Percentiles rank a stretch among this genome's conserved stretches.
phyloP scores from a whole-genome alignment of 176 grass and related monocot species.

The Oryza punctata region DNA sequence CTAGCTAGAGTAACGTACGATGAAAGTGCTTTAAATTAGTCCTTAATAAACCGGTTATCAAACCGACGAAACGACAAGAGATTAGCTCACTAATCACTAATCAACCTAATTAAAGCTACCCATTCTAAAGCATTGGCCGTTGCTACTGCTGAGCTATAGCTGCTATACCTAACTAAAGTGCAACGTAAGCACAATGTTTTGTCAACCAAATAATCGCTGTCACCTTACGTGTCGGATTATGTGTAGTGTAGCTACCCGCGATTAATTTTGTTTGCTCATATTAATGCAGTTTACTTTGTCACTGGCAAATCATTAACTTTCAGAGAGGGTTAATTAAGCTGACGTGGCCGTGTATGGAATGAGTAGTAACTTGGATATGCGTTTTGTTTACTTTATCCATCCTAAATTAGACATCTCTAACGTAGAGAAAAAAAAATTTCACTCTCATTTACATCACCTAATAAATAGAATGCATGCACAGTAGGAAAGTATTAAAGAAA shows the following conservation, averaged over 20 bases:
- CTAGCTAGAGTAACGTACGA: neutral
- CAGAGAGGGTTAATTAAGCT: neutral
- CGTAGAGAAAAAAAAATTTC: no score
- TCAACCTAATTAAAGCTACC: neutral
- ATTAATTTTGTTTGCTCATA: neutral
- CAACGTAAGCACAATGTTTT: neutral
- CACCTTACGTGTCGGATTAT: slow-evolving; percentile 1
- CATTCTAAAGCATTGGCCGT: neutral
- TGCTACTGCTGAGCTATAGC: neutral
- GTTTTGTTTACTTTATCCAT: neutral
- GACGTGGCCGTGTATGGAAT: neutral
- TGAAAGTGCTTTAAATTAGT: neutral
- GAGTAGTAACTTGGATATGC: neutral
- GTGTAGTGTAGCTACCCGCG: neutral
- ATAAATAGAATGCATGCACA: no score
- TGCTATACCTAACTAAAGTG: neutral
- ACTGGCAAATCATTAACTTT: neutral
- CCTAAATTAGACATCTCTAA: no score
- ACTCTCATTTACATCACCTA: no score
- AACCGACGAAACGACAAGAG: neutral
- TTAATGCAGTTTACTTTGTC: neutral
- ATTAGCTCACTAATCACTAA: neutral
- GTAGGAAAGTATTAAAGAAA: no score
- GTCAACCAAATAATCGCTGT: neutral
- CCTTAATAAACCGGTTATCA: neutral